Evolutionary conservation across 176 grass and related monocot genomes (phyloP).

Genomic region (Dendrocalamus sinicus): DNA sequence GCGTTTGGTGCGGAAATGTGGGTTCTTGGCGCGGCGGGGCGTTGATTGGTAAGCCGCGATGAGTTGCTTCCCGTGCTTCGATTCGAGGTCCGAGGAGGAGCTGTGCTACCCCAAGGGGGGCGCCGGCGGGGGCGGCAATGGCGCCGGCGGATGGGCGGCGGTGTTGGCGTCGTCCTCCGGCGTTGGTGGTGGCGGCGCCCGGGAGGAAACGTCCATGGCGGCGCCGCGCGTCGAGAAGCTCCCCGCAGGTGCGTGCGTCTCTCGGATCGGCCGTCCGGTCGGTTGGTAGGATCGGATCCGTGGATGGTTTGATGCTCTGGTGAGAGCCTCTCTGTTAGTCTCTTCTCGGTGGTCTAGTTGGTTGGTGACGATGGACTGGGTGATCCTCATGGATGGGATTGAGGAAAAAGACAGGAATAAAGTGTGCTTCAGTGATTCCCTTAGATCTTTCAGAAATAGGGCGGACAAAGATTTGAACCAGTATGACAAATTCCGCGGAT

Average conservation of each 20-base stretch:
- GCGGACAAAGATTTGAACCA: not conserved
- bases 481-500: not conserved
- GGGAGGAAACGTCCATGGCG: conserved; percentile 45
- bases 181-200: not conserved
- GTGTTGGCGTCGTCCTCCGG: conserved; percentile 42
- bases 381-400: conserved; percentile 40
- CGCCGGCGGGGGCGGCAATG: conserved; percentile 7
- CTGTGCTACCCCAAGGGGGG: conserved; percentile 37
- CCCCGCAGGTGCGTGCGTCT: conserved; percentile 46
- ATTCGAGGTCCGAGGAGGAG: conserved; percentile 47
- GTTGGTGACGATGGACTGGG: not conserved
- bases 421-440: not conserved
- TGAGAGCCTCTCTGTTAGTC: conserved; percentile 5
- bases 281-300: conserved; percentile 54
- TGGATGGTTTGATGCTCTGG: not conserved
- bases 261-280: conserved; percentile 1
- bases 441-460: conserved; percentile 20
- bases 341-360: conserved; percentile 23
- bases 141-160: not conserved
- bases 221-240: conserved; percentile 43
- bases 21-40: conserved; percentile 18
- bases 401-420: conserved; percentile 14
- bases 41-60: conserved; percentile 41
- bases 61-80: conserved; percentile 94
- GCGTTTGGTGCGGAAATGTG: conserved; percentile 41